phyloP scores from a whole-genome alignment of 164 flowering plant genomes.

The Dillenia turbinata region DNA sequence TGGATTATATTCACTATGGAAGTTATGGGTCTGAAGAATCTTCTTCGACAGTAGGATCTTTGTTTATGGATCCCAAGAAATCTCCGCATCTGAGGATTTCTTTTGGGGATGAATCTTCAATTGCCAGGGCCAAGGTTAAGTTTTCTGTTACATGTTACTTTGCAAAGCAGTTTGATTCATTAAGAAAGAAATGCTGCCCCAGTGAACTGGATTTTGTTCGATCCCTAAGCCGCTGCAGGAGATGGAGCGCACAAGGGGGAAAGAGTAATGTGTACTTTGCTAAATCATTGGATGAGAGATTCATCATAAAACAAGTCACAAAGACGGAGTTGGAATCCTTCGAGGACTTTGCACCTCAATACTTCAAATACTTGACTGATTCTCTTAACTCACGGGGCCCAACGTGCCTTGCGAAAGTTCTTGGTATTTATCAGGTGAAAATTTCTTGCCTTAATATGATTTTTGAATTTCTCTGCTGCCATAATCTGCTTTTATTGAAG shows the following conservation, averaged over 20 bases:
- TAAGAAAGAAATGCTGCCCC: constrained; percentile 73
- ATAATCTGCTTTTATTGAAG: not conserved
- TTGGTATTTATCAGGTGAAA: constrained; percentile 79
- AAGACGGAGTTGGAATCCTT: constrained; percentile 89
- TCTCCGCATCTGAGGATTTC: constrained; percentile 67
- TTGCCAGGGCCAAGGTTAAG: constrained; percentile 46
- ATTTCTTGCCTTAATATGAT: not conserved
- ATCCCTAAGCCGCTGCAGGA: constrained; percentile 68
- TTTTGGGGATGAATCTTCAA: constrained; percentile 55
- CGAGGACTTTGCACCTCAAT: constrained; percentile 68
- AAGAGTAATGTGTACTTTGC: constrained; percentile 90
- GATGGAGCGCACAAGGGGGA: constrained; percentile 88
- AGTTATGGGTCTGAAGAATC: constrained; percentile 66
- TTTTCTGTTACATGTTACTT: constrained; percentile 74
- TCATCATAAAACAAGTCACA: constrained; percentile 71
- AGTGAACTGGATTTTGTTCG: constrained; percentile 63
- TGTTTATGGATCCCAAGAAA: constrained; percentile 45
- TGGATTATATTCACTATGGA: constrained; percentile 49
- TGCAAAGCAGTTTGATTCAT: constrained; percentile 70
- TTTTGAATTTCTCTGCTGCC: not conserved
- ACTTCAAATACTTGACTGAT: constrained; percentile 64
- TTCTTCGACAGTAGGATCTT: constrained; percentile 30
- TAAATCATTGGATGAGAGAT: constrained; percentile 74
- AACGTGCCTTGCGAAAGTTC: constrained; percentile 76
- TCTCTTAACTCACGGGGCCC: constrained; percentile 66